A percentile compares a stretch with the other conserved stretches of the same genome.
These are phyloP conservation scores for Trichoderma reesei DNA, from an alignment of 495 filamentous ascomycete species.

Conservation along the genomic window DNA sequence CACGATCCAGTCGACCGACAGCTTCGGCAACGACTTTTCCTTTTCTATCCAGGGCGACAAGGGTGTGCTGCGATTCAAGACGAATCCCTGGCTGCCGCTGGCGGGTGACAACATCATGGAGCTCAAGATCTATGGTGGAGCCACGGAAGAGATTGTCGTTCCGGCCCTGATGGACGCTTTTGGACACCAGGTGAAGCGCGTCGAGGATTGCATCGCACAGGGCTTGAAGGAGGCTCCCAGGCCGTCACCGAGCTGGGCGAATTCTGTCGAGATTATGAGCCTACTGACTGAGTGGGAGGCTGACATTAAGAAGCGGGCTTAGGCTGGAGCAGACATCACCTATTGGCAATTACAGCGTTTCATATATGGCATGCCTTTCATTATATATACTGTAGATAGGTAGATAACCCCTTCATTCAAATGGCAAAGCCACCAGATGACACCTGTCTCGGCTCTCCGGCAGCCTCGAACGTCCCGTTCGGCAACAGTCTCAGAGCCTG, in stretches of 20 bases:
- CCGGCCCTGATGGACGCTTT: background rate
- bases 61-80: background rate
- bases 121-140: background rate
- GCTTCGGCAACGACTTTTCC: background rate
- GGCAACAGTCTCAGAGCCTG: constrained; percentile 51
- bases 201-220: background rate
- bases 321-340: background rate
- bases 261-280: background rate
- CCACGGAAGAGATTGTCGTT: background rate
- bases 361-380: background rate
- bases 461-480: constrained; percentile 36
- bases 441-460: constrained; percentile 56
- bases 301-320: background rate
- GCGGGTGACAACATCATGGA: background rate
- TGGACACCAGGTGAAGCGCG: background rate
- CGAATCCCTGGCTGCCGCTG: background rate
- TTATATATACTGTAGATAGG: background rate
- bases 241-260: background rate
- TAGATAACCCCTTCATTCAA: background rate
- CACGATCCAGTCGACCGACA: background rate
- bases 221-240: background rate
- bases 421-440: constrained; percentile 19
- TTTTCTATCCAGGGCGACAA: constrained; percentile 4
- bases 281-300: background rate
- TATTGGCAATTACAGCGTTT: background rate